A percentile compares a stretch with the other conserved stretches of the same genome.
phyloP scores from a whole-genome alignment of 805 yeast species.

The Candida pini region DNA sequence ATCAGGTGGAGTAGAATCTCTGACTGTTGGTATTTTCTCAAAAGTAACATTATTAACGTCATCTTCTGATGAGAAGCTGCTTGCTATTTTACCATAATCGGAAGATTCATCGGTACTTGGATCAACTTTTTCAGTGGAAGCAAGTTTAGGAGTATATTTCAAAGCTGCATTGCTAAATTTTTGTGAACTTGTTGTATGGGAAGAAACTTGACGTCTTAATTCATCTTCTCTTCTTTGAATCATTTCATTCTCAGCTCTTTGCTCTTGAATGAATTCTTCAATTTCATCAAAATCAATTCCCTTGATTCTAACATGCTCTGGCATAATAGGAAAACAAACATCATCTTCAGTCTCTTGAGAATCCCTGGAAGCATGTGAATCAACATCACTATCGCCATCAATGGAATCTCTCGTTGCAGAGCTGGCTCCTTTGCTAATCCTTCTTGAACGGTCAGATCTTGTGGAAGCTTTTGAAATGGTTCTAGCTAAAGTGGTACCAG shows the following conservation, averaged over 20 bases:
- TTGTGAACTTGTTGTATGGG: conserved; percentile 31
- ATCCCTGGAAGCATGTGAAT: conserved; percentile 68
- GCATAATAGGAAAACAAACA: conserved; percentile 92
- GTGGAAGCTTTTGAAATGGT: conserved; percentile 28
- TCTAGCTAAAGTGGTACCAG: conserved; percentile 19
- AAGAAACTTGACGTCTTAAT: conserved; percentile 15
- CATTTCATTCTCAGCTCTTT: conserved; percentile 43
- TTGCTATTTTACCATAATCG: conserved; percentile 4
- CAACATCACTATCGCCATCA: conserved; percentile 55
- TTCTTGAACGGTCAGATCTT: conserved; percentile 22
- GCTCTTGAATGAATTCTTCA: conserved; percentile 70
- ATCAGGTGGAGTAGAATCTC: conserved; percentile 47
- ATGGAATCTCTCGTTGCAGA: conserved; percentile 11
- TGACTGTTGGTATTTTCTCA: conserved; percentile 11
- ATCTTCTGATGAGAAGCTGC: conserved; percentile 11
- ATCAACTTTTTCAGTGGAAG: not conserved
- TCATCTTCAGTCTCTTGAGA: conserved; percentile 95
- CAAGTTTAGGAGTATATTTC: conserved; percentile 51
- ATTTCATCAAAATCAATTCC: conserved; percentile 91
- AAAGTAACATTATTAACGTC: conserved; percentile 16
- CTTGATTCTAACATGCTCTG: conserved; percentile 51
- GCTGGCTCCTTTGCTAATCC: conserved; percentile 11
- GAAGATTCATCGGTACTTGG: conserved; percentile 8
- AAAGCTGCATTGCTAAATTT: conserved; percentile 46
- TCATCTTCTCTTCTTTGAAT: conserved; percentile 30